Percentiles rank a stretch among this genome's conserved stretches.
Conservation (phyloP, 108 stramenopile species). For the Asterionellopsis glacialis region DNA sequence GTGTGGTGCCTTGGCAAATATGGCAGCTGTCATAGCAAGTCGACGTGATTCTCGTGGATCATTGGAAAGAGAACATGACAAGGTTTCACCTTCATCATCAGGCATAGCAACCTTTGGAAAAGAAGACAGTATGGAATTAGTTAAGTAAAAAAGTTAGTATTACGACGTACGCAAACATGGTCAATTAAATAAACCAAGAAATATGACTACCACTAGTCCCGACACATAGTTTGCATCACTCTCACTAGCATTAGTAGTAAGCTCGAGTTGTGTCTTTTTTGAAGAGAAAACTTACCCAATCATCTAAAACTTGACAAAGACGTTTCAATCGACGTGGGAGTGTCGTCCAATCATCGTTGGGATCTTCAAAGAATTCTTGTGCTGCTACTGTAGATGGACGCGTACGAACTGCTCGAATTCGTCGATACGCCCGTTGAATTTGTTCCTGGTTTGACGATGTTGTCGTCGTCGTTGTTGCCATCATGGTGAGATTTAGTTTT, state of each 20-base stretch:
- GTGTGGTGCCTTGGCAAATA: slow-evolving; percentile 32
- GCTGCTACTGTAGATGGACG: slow-evolving; percentile 29
- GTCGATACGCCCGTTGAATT: not conserved
- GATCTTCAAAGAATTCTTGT: slow-evolving; percentile 27
- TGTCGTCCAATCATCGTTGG: slow-evolving; percentile 22
- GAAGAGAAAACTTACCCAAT: slow-evolving; percentile 17
- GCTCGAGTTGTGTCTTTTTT: too few species aligned
- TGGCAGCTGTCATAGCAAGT: slow-evolving; percentile 48
- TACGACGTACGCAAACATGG: too few species aligned
- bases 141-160: too few species aligned
- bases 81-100: too few species aligned
- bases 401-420: slow-evolving; percentile 1
- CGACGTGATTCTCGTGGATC: slow-evolving; percentile 45
- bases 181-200: too few species aligned
- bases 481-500: too few species aligned
- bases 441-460: not conserved
- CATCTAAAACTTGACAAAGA: slow-evolving; percentile 16
- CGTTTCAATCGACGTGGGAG: slow-evolving; percentile 31
- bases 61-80: not conserved
- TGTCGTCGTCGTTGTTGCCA: not conserved
- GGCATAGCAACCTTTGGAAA: too few species aligned
- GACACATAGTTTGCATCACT: too few species aligned
- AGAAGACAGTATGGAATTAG: too few species aligned
- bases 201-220: too few species aligned
- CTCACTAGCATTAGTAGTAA: too few species aligned